Conservation (phyloP, 352 stramenopile genomes). For the Phytophthora constricta region DNA sequence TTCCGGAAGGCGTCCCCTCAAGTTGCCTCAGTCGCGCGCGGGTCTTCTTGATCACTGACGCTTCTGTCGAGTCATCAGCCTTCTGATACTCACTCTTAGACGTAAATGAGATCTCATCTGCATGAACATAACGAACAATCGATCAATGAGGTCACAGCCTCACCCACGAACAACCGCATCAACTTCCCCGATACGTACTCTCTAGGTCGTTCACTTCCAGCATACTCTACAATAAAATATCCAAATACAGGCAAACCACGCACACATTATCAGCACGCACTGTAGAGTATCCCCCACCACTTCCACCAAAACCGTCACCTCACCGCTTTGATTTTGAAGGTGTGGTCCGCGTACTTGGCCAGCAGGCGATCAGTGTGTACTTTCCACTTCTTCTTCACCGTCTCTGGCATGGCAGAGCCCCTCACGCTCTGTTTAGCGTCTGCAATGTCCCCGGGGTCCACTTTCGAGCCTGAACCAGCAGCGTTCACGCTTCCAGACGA, state of each 20-base stretch:
- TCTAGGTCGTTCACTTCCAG: slow-evolving; percentile 77
- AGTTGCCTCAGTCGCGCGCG: slow-evolving; percentile 74
- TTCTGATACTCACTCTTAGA: slow-evolving; percentile 49
- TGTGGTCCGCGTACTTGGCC: slow-evolving; percentile 66
- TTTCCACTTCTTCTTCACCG: slow-evolving; percentile 71
- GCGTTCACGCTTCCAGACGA: slow-evolving; percentile 4
- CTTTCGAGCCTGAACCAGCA: slow-evolving; percentile 1
- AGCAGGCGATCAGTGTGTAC: slow-evolving; percentile 72
- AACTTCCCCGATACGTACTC: slow-evolving; percentile 29
- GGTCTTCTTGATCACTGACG: slow-evolving; percentile 65
- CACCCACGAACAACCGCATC: background rate
- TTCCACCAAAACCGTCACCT: slow-evolving; percentile 2
- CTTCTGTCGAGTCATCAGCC: slow-evolving; percentile 39
- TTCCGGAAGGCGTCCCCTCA: slow-evolving; percentile 37
- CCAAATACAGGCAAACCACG: background rate
- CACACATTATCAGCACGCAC: no score
- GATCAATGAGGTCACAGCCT: background rate
- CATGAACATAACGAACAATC: background rate
- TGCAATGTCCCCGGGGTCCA: slow-evolving; percentile 9
- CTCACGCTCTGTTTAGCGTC: background rate
- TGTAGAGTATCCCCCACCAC: no score
- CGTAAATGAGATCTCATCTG: slow-evolving; percentile 53
- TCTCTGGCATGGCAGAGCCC: slow-evolving; percentile 15
- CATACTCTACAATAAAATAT: slow-evolving; percentile 52
- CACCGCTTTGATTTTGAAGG: slow-evolving; percentile 81